Base-by-base conservation (phyloP, 2,329 filamentous ascomycete species). In the Aspergillus fijiensis region DNA sequence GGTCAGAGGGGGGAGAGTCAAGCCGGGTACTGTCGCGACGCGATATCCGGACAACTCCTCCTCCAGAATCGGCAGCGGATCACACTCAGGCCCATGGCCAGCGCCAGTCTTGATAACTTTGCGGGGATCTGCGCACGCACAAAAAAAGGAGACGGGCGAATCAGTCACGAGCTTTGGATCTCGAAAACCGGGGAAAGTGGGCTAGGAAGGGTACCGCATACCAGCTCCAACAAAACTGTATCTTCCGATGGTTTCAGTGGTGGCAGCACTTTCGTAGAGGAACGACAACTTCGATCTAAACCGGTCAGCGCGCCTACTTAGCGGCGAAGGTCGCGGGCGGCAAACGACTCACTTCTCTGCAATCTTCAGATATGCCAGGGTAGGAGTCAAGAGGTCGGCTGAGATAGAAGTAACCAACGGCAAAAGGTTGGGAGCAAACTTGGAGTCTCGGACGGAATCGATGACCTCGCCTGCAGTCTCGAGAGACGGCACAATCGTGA, bases 191-290 rank as follows among this genome's bases (percentile, higher is more conserved):
- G 16, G 39, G 39, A 16, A 39, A 21, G 14, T 33, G 33, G 45
- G 11, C 31, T 57, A 16, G 48, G 48, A 49, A 35, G 29, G 12
- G 27, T 47, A 21, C 31, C 52, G 75, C 80, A 63, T 67, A 75
- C 89, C 89, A 68, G 90, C 91, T 67, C 94, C 94, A 61, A 99
- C 85, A 77, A 99, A 99, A 80, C 92, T 96, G 77, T 97, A 98
- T 70, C 95, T 85, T 60, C 94, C 94, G 66, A 99, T 92, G 19
- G 89, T 92, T 78, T 98, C 94, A 29, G 92, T 94, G 16, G 86
- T 89, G 23, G 93, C 92, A 27, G 94, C 95, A 70, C 92, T 96
- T 79, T 99, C 95, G 76, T 96, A 96, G 51, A 99, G 86, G 75
- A 97, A 98, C 3, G 94, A 97, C 70, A 91, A 87, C 67, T 91